A percentile compares a stretch with the other conserved stretches of the same genome.
These are phyloP conservation scores for Chenopodium suecicum DNA, from an alignment of 148 eudicot species.

Conservation along the genomic window DNA sequence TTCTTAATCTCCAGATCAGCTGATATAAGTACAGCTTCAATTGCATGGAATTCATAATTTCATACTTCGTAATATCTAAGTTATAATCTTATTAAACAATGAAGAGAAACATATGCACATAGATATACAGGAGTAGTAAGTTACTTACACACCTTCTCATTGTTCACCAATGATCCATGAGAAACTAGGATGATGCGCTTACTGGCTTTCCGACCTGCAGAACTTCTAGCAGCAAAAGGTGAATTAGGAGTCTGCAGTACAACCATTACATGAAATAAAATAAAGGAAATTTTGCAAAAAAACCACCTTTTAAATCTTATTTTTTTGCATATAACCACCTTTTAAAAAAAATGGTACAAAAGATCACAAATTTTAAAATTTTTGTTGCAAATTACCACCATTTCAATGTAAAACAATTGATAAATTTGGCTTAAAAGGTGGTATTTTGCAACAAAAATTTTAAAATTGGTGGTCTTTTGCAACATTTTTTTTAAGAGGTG, in stretches of 20 bases:
- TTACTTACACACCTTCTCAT: constrained; percentile 42
- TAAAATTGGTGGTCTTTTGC: too few relatives aligned
- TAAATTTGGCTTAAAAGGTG: too few relatives aligned
- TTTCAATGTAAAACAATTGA: too few relatives aligned
- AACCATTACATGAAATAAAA: constrained; percentile 23
- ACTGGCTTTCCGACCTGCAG: constrained; percentile 74
- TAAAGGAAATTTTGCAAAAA: too few relatives aligned
- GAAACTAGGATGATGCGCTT: constrained; percentile 66
- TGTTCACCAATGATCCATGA: constrained; percentile 56
- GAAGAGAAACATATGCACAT: not conserved
- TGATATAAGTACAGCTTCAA: not conserved
- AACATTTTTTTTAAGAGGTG: too few relatives aligned
- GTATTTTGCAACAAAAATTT: too few relatives aligned
- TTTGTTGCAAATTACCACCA: too few relatives aligned
- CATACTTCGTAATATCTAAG: not conserved
- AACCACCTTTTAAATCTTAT: too few relatives aligned
- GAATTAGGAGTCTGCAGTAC: constrained; percentile 84
- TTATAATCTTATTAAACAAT: not conserved
- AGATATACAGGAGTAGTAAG: not conserved
- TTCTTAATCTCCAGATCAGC: not conserved
- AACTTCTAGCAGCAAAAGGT: constrained; percentile 69
- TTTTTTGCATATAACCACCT: too few relatives aligned
- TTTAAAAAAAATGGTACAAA: too few relatives aligned
- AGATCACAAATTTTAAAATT: too few relatives aligned
- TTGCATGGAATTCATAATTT: not conserved